Evolutionary conservation across 2,329 filamentous ascomycete species (phyloP).

Genomic region (Aspergillus versicolor): DNA sequence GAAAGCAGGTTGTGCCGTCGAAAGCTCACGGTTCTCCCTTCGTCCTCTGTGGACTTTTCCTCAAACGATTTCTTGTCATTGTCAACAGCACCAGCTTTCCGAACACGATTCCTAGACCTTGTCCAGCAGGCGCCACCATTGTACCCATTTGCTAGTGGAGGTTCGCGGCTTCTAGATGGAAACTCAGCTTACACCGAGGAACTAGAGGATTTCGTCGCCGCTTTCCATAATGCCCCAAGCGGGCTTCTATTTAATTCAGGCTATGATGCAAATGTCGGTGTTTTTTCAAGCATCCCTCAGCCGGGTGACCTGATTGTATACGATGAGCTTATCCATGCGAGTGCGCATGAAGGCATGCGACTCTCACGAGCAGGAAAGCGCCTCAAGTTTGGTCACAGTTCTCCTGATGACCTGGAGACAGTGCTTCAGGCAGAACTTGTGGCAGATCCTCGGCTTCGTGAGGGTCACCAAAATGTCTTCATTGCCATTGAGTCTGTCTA

Average conservation of each 20-base stretch:
- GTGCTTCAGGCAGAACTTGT: constrained; percentile 34
- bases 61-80: constrained; percentile 67
- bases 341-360: constrained; percentile 74
- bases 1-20: constrained; percentile 47
- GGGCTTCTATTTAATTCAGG: constrained; percentile 65
- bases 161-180: constrained; percentile 65
- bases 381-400: constrained; percentile 52
- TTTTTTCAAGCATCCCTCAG: constrained; percentile 62
- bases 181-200: constrained; percentile 61
- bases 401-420: constrained; percentile 34
- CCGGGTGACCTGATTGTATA: constrained; percentile 65
- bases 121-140: constrained; percentile 36
- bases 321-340: constrained; percentile 76
- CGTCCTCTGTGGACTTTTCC: constrained; percentile 56
- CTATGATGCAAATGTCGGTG: constrained; percentile 65
- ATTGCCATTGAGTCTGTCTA: constrained; percentile 71
- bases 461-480: constrained; percentile 57
- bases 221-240: constrained; percentile 58
- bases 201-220: constrained; percentile 59
- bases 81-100: constrained; percentile 48
- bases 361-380: constrained; percentile 55
- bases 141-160: constrained; percentile 54
- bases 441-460: constrained; percentile 31
- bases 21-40: constrained; percentile 46
- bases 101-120: constrained; percentile 49